Evolutionary conservation across 305 asterid species (phyloP).

Genomic region (Monarda citriodora): DNA sequence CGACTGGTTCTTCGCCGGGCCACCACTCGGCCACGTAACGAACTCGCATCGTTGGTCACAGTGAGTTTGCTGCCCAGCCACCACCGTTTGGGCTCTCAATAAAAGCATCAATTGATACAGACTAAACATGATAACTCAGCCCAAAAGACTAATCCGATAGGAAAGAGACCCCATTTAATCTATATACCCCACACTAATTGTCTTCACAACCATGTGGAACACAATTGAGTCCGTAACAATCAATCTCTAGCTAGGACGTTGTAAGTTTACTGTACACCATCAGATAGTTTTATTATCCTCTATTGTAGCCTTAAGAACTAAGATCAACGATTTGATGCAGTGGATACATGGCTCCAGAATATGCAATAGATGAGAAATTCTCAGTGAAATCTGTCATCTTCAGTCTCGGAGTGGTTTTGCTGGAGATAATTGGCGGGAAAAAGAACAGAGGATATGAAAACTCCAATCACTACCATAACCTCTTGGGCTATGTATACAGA

Average conservation of each 20-base stretch:
- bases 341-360: constrained; percentile 51
- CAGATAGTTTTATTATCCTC: background rate
- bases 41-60: too few relatives aligned
- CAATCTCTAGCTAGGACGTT: constrained; percentile 21
- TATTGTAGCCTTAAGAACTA: background rate
- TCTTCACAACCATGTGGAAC: too few relatives aligned
- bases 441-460: constrained; percentile 34
- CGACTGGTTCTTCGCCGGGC: too few relatives aligned
- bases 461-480: constrained; percentile 26
- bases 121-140: too few relatives aligned
- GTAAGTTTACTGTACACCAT: constrained; percentile 19
- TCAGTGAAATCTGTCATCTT: constrained; percentile 44
- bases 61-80: too few relatives aligned
- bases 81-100: too few relatives aligned
- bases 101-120: too few relatives aligned
- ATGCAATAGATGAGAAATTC: constrained; percentile 40
- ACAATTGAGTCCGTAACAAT: too few relatives aligned
- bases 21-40: too few relatives aligned
- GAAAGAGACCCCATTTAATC: too few relatives aligned
- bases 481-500: constrained; percentile 38
- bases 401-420: constrained; percentile 43
- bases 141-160: too few relatives aligned
- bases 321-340: background rate
- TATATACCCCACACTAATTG: too few relatives aligned
- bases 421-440: constrained; percentile 38